phyloP scores from a whole-genome alignment of 768 basidiomycete species.

The Termitomyces sp. region DNA sequence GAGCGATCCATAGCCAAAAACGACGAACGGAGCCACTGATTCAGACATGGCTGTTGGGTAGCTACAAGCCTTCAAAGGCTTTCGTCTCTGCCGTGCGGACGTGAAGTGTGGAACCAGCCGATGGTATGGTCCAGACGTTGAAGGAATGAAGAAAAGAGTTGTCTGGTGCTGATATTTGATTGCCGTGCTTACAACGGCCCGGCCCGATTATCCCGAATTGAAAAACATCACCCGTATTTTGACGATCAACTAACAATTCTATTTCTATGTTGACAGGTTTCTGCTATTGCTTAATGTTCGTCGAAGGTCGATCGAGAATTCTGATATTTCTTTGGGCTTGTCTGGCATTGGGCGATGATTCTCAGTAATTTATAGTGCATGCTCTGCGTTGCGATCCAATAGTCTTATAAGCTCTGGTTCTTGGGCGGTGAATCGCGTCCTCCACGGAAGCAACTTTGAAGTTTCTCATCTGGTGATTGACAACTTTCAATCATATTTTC shows the following conservation, averaged over 20 bases:
- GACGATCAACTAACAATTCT: too few relatives aligned
- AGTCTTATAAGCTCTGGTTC: too few relatives aligned
- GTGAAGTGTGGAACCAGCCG: not conserved
- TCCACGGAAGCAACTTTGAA: not conserved
- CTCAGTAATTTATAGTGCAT: not conserved
- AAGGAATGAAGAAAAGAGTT: not conserved
- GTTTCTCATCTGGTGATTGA: not conserved
- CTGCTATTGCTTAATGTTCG: too few relatives aligned
- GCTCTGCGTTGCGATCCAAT: too few relatives aligned
- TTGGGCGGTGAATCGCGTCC: not conserved
- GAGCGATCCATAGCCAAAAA: slow-evolving; percentile 91
- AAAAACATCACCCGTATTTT: too few relatives aligned
- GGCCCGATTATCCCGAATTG: not conserved
- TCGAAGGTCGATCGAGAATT: too few relatives aligned
- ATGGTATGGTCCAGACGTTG: not conserved
- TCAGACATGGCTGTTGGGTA: not conserved
- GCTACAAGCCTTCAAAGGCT: not conserved
- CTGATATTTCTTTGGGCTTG: too few relatives aligned
- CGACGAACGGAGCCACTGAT: slow-evolving; percentile 43
- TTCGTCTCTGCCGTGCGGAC: not conserved
- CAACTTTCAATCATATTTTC: not conserved
- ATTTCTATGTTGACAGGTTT: too few relatives aligned
- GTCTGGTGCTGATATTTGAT: not conserved
- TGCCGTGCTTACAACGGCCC: not conserved
- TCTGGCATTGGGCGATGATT: too few relatives aligned